Percentiles rank a stretch among this genome's conserved stretches.
These are phyloP conservation scores for Acer negundo DNA, from an alignment of 345 rosid genomes.

Conservation along the genomic window DNA sequence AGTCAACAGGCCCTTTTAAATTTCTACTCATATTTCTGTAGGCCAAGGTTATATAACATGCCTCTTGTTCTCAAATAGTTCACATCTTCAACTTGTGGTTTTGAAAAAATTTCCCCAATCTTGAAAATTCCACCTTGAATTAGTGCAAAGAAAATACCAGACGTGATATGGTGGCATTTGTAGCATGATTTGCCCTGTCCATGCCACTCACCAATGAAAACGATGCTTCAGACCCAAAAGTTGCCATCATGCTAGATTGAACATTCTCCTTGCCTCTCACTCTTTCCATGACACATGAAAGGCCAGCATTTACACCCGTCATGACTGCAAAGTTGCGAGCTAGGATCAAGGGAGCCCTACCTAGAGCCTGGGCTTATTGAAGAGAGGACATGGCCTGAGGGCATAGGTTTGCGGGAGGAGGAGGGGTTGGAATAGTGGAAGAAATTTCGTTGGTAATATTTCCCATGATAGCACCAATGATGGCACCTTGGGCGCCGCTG, in stretches of 20 bases:
- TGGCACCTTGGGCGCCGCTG: too few species aligned
- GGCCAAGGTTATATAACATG: conserved; percentile 73
- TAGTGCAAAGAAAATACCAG: conserved; percentile 79
- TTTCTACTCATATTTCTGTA: conserved; percentile 88
- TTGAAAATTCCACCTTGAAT: conserved; percentile 80
- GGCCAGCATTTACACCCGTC: too few species aligned
- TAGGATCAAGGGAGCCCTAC: too few species aligned
- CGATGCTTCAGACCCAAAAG: conserved; percentile 90
- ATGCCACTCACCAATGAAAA: conserved; percentile 81
- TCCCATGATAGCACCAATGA: too few species aligned
- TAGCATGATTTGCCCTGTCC: conserved; percentile 72
- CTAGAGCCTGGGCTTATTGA: too few species aligned
- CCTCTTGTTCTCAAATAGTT: conserved; percentile 54
- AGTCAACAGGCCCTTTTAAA: conserved; percentile 84
- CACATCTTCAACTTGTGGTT: conserved; percentile 60
- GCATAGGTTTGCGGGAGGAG: too few species aligned
- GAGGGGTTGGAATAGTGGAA: too few species aligned
- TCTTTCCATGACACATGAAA: too few species aligned
- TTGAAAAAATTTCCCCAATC: conserved; percentile 73
- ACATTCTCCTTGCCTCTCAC: too few species aligned
- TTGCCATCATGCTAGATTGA: conserved; percentile 96
- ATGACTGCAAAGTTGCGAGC: too few species aligned
- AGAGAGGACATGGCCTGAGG: too few species aligned
- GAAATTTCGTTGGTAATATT: too few species aligned
- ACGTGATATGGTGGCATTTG: conserved; percentile 70